Conservation (phyloP, 2,329 filamentous ascomycete species). For the Pseudopithomyces chartarum region DNA sequence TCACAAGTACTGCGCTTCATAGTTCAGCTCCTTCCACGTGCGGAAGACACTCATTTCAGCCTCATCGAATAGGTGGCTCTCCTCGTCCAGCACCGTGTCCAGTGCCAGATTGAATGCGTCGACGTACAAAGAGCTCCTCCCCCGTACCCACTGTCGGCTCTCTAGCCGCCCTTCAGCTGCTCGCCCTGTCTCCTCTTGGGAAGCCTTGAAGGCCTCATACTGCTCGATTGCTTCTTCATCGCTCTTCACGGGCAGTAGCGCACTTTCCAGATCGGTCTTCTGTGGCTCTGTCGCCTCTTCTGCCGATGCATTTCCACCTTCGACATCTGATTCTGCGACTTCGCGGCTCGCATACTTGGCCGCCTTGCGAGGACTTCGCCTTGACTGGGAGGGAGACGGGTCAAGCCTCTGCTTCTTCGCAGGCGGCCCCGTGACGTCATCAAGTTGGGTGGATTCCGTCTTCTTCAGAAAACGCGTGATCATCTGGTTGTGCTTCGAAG, state of each 20-base stretch:
- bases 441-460: constrained; percentile 51
- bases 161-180: constrained; percentile 57
- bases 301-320: constrained; percentile 42
- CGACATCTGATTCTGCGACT: constrained; percentile 47
- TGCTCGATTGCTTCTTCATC: constrained; percentile 76
- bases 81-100: constrained; percentile 86
- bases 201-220: constrained; percentile 73
- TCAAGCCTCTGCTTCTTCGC: constrained; percentile 50
- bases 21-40: constrained; percentile 73
- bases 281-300: constrained; percentile 32
- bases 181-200: constrained; percentile 50
- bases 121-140: constrained; percentile 89
- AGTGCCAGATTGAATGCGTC: constrained; percentile 95
- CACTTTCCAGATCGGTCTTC: constrained; percentile 72
- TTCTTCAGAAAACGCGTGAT: constrained; percentile 50
- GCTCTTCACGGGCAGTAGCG: constrained; percentile 67
- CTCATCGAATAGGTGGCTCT: constrained; percentile 83
- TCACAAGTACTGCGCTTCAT: constrained; percentile 90
- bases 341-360: constrained; percentile 30
- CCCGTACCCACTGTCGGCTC: constrained; percentile 70
- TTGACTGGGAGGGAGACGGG: constrained; percentile 21
- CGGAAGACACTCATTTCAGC: constrained; percentile 78
- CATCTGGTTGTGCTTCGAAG: constrained; percentile 56
- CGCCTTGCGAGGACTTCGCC: constrained; percentile 24
- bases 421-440: constrained; percentile 46